Conservation (phyloP, 2,329 filamentous ascomycete genomes). For the Phialophora macrospora region DNA sequence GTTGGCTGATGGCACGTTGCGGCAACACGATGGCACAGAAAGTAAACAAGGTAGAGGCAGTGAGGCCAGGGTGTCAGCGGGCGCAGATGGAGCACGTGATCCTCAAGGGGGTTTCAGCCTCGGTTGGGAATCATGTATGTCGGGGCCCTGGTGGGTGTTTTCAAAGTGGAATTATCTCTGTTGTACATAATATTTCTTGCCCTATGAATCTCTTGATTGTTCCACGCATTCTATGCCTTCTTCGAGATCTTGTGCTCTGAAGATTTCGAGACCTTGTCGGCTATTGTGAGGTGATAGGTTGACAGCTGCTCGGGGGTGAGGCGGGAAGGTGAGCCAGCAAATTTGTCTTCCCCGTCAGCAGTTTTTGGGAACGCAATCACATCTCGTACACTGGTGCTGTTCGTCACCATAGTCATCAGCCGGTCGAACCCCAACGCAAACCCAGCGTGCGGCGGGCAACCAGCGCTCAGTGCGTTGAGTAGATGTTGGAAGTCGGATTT, state of each 20-base stretch:
- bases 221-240: constrained; percentile 10
- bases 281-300: constrained; percentile 60
- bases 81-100: constrained; percentile 14
- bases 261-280: constrained; percentile 1
- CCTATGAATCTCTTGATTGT: neutral
- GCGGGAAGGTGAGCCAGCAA: constrained; percentile 76
- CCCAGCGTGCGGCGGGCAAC: constrained; percentile 93
- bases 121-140: neutral
- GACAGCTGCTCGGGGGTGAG: constrained; percentile 66
- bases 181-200: constrained; percentile 1
- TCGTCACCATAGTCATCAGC: constrained; percentile 77
- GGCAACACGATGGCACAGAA: too few species aligned
- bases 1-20: neutral
- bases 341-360: constrained; percentile 82
- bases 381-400: constrained; percentile 78
- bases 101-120: constrained; percentile 23
- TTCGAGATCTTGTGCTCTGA: constrained; percentile 2
- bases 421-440: constrained; percentile 93
- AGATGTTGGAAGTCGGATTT: constrained; percentile 78
- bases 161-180: neutral
- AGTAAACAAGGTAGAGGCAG: neutral
- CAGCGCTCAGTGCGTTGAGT: constrained; percentile 77
- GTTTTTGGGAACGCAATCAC: constrained; percentile 98
- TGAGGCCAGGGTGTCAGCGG: constrained; percentile 25
- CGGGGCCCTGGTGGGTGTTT: neutral